A percentile compares a stretch with the other conserved stretches of the same genome.
Evolutionary conservation across 495 filamentous ascomycete genomes (phyloP).

Genomic region (Neurospora pannonica): DNA sequence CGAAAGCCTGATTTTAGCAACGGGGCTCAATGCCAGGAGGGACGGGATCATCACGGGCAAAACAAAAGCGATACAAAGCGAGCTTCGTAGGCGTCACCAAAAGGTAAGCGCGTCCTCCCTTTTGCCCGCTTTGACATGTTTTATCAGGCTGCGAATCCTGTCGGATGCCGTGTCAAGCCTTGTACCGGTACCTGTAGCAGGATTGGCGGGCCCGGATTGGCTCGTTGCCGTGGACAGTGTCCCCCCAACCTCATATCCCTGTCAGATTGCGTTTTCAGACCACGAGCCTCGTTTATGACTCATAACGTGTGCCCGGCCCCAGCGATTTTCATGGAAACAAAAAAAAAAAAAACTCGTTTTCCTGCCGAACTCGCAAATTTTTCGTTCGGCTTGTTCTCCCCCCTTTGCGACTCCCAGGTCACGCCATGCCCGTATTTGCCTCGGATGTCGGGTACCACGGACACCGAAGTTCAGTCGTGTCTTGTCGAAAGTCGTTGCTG

Average conservation of each 20-base stretch:
- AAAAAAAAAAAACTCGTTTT: not conserved
- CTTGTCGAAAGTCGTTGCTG: not conserved
- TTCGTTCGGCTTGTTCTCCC: not conserved
- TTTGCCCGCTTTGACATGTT: not conserved
- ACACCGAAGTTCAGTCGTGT: not conserved
- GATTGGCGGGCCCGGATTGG: slow-evolving; percentile 1
- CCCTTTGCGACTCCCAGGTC: not conserved
- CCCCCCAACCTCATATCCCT: slow-evolving; percentile 7
- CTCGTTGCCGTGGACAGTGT: slow-evolving; percentile 9
- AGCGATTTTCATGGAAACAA: not conserved
- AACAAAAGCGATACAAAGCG: not conserved
- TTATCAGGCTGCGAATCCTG: not conserved
- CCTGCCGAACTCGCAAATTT: not conserved
- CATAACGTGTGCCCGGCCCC: slow-evolving; percentile 7
- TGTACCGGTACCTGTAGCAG: slow-evolving; percentile 8
- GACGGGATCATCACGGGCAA: not conserved
- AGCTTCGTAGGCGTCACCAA: not conserved
- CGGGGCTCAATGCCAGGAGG: not conserved
- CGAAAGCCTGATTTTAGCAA: not conserved
- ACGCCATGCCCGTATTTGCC: not conserved
- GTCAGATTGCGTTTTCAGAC: slow-evolving; percentile 3
- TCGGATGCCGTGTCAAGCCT: not conserved
- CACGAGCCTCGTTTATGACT: slow-evolving; percentile 16
- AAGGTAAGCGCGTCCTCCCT: not conserved
- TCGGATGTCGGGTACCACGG: not conserved